Evolutionary conservation across 768 basidiomycete genomes (phyloP), one percentile per base, ranked within the genome.

Genomic region (Pleurotus salmoneostramineus): DNA sequence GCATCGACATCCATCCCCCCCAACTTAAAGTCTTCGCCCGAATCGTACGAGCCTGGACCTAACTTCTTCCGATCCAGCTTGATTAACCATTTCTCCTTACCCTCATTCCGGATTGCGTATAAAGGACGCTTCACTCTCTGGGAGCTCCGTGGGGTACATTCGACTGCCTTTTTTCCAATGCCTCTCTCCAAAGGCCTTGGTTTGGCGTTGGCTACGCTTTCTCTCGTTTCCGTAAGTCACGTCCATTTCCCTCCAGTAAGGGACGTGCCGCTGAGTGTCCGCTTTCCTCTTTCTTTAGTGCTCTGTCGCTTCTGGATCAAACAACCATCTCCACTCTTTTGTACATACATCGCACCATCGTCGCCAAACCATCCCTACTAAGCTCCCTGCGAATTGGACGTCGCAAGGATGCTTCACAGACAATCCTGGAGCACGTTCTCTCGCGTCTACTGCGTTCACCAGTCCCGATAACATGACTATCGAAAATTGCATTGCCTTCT

Each of bases 331-430:
- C 40, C 52, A 55, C 40, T 55, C 52, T 17, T 58, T 65, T 67
- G 59, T 67, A 68, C 68, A 56, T 56, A 50, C 54, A 51, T n/a
- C 58, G 61, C 47, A 57, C 47, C 68, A 75, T n/a, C 72, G 71
- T 57, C 79, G 76, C 58, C 76, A 77, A 57, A 60, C 70, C 45
- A 67, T 78, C 36, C 78, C 78, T 12, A 64, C 73, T 3, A 62
- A 52, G 1, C 76, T 88, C 51, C 85, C 84, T 6, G 72, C 73
- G 2, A 74, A 69, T 50, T 90, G 87, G 87, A 74, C 74, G 14
- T 76, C 78, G 12, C 68, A 76, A 57, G 85, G 86, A 65, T 90
- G 88, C 63, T 83, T 81, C 64, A 87, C 85, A 48, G 88, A 89
- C 65, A 79, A 79, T 45, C 71, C 77, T 34, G 78, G 67, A n/a